Conservation (phyloP, 768 basidiomycete species). For the Favolaschia claudopus region DNA sequence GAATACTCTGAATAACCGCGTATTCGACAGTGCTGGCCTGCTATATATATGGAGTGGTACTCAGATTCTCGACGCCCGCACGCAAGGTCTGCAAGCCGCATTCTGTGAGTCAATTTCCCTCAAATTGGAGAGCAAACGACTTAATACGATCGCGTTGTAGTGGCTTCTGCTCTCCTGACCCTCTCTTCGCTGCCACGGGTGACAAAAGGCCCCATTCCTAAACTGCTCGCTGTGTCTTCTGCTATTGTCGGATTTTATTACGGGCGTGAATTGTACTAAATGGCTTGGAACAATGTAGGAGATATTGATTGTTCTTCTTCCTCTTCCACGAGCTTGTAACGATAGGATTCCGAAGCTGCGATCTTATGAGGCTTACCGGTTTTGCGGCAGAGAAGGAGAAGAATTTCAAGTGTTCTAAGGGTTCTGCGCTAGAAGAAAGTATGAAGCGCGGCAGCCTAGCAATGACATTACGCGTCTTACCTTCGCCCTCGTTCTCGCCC, state of each 20-base stretch:
- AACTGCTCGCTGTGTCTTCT: slow-evolving; percentile 52
- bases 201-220: slow-evolving; percentile 60
- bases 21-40: slow-evolving; percentile 51
- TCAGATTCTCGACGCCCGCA: slow-evolving; percentile 53
- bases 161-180: slow-evolving; percentile 58
- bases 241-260: slow-evolving; percentile 55
- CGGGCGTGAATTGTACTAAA: slow-evolving; percentile 44
- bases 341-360: background rate
- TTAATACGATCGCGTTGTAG: slow-evolving; percentile 33
- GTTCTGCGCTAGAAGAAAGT: too few relatives aligned
- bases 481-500: background rate
- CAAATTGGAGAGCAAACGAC: background rate
- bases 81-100: slow-evolving; percentile 59
- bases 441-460: too few relatives aligned
- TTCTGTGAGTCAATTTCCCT: slow-evolving; percentile 43
- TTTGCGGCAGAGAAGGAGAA: too few relatives aligned
- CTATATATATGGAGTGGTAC: slow-evolving; percentile 64
- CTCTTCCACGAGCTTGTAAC: background rate
- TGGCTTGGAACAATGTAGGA: background rate
- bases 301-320: background rate
- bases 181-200: slow-evolving; percentile 57
- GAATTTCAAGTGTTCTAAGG: too few relatives aligned
- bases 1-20: background rate
- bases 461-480: background rate
- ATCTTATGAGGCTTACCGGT: too few relatives aligned